Conservation (phyloP, 148 eudicot genomes). For the Nyssa sinensis region DNA sequence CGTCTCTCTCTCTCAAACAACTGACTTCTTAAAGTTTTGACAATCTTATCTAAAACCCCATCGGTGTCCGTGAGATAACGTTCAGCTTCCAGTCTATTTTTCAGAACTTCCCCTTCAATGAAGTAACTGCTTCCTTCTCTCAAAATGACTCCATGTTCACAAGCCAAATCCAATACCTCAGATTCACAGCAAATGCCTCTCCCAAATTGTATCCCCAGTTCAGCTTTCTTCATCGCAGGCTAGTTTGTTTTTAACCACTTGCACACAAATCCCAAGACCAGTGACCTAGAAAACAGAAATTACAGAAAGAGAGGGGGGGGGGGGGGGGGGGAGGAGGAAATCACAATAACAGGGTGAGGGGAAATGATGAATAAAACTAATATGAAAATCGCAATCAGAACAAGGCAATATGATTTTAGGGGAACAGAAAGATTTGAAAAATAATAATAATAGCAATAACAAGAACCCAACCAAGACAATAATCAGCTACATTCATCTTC, state of each 20-base stretch:
- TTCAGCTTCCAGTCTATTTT: no score
- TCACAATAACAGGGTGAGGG: background rate
- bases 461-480: background rate
- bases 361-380: background rate
- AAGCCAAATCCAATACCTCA: slow-evolving; percentile 80
- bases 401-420: background rate
- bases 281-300: slow-evolving; percentile 38
- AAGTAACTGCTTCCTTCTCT: no score
- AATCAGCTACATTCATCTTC: background rate
- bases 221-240: slow-evolving; percentile 72
- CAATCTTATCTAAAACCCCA: no score
- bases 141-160: slow-evolving; percentile 66
- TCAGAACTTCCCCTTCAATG: no score
- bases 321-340: no score
- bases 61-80: no score
- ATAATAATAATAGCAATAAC: no score
- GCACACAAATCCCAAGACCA: slow-evolving; percentile 73
- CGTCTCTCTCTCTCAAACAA: no score
- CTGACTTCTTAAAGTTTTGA: no score
- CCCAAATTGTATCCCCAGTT: slow-evolving; percentile 67
- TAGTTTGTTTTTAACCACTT: slow-evolving; percentile 88
- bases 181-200: slow-evolving; percentile 69
- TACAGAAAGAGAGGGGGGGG: no score
- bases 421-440: background rate
- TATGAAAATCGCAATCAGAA: background rate